Evolutionary conservation across 208 protist species (phyloP).

Genomic region (Entamoeba histolytica): DNA sequence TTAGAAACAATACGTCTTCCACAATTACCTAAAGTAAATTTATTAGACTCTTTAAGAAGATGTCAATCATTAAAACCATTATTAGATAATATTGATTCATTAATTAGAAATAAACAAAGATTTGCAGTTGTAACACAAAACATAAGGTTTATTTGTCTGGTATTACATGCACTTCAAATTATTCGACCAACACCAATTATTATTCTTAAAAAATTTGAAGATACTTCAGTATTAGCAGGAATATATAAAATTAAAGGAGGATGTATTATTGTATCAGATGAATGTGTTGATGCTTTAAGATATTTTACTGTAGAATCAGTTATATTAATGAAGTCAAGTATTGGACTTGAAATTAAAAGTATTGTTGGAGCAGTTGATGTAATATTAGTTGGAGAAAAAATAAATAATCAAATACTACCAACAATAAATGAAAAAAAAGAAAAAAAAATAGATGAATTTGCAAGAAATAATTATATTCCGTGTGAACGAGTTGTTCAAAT

Average conservation of each 20-base stretch:
- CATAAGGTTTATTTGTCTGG: not conserved
- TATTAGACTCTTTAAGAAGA: too few species aligned
- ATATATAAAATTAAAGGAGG: not conserved
- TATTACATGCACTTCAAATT: not conserved
- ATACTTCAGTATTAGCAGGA: not conserved
- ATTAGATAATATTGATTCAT: too few species aligned
- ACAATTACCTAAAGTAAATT: too few species aligned
- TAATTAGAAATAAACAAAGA: not conserved
- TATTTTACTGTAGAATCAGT: not conserved
- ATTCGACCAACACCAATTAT: not conserved
- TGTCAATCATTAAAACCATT: too few species aligned
- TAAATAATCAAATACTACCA: not conserved
- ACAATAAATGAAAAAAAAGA: not conserved
- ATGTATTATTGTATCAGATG: not conserved
- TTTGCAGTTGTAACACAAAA: not conserved
- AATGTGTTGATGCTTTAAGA: not conserved
- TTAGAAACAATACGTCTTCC: too few species aligned
- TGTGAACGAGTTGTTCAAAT: not conserved
- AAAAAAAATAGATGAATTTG: not conserved
- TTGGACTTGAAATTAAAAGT: not conserved
- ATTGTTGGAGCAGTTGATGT: not conserved
- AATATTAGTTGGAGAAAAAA: not conserved
- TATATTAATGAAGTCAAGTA: not conserved
- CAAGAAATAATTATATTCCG: not conserved
- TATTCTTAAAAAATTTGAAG: not conserved